Base-by-base conservation (phyloP, 148 eudicot species). In the Chenopodium suecicum region DNA sequence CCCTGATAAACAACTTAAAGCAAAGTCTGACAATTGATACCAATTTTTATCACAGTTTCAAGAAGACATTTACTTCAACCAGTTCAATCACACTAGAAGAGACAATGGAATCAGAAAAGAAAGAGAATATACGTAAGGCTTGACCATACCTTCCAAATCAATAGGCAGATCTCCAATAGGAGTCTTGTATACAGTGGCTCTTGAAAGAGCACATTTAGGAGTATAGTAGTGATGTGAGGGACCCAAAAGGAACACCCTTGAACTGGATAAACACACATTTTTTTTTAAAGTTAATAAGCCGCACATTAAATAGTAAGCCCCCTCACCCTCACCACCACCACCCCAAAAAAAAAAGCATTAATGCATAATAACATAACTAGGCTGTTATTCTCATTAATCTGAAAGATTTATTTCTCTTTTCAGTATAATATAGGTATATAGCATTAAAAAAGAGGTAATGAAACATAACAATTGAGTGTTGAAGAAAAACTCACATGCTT, bases 221-320 rank as follows among this genome's bases (percentile, higher is more conserved):
- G 98, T 96, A 85, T 94, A 94, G 90, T 96, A 90, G 86, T 96
- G 99, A 80, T 96, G 99, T 74, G 99, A 96, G 68, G 99, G 99
- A 74, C 99, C 99, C 58, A 96, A 89, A 77, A 96, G 91, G 85
- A 96, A 96, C 69, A 96, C 90, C 78, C 98, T 89, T 70, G 90
- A 83, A 80, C 99, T 96, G 92, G 60, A 83, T 73, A 68, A 46
- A 78, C 9, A 67, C 1, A n/a, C 14, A 50, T 56, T 4, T 56
- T 27, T 58, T 41, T 41, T 41, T 27, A 0, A 41, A 41, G 44
- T 41, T 41, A 41, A 75, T 69, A 60, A 78, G 75, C 11, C 81
- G 48, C 37, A 64, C 47, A 4, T 72, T 25, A 8, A 41, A 32
- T 44, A 73, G 67, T 22, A 71, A 50, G 52, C 52, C 52, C 54